Percentiles rank a stretch among this genome's conserved stretches.
Conservation (phyloP, 805 yeast genomes). For the Jamesozyma piceae region DNA sequence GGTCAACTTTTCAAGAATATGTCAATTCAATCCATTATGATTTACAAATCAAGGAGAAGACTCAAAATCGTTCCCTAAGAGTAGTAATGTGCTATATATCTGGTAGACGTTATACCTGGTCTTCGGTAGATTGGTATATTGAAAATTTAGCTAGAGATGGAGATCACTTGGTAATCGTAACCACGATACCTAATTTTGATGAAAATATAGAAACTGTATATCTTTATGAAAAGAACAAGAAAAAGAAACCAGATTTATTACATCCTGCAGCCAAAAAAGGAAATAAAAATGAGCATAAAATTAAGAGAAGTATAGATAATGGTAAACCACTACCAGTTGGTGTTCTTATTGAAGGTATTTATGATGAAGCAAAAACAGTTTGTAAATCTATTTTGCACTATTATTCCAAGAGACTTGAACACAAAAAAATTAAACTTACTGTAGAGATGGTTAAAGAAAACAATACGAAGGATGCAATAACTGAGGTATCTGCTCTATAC, state of each 20-base stretch:
- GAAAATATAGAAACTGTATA: slow-evolving; percentile 9
- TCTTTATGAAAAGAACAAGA: slow-evolving; percentile 7
- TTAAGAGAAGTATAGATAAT: neutral
- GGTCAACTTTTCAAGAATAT: slow-evolving; percentile 11
- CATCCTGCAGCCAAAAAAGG: neutral
- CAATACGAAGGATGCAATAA: slow-evolving; percentile 18
- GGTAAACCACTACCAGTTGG: slow-evolving; percentile 9
- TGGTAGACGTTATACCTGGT: slow-evolving; percentile 68
- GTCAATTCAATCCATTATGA: slow-evolving; percentile 7
- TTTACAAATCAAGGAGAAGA: slow-evolving; percentile 6
- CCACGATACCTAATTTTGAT: slow-evolving; percentile 37
- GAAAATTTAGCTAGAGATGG: slow-evolving; percentile 49
- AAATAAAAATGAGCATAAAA: neutral
- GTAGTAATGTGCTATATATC: slow-evolving; percentile 51
- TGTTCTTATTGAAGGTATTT: slow-evolving; percentile 17
- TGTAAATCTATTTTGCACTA: slow-evolving; percentile 20
- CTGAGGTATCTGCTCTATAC: slow-evolving; percentile 19
- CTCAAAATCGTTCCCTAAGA: slow-evolving; percentile 24
- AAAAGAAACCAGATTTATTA: slow-evolving; percentile 5
- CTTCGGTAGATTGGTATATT: slow-evolving; percentile 61
- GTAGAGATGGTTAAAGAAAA: slow-evolving; percentile 26
- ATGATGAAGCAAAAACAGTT: slow-evolving; percentile 19
- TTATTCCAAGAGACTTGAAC: slow-evolving; percentile 17
- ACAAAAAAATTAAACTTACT: slow-evolving; percentile 24
- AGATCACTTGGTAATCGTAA: slow-evolving; percentile 51